Base-by-base conservation (phyloP, 768 basidiomycete species). In the Trametes cingulata region DNA sequence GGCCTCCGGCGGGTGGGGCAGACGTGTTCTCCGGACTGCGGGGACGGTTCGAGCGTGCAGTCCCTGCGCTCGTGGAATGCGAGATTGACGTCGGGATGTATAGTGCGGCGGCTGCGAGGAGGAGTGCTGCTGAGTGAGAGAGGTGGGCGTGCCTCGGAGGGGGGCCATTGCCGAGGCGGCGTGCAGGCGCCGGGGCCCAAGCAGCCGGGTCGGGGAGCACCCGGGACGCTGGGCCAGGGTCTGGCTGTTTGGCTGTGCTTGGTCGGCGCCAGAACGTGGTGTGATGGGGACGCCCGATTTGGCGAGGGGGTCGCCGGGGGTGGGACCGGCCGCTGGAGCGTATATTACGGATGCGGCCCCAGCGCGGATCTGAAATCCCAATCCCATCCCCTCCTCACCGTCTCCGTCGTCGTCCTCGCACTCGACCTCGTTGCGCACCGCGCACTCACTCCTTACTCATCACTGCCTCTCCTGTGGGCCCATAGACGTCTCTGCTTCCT, bases 271-370 rank as follows among this genome's bases (percentile, higher is more conserved):
- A 33, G 37, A 2, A 36, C n/a, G 33, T 35, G 35, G 43, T 45
- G 33, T 56, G 55, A 56, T 56, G 55, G 36, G 50, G 17, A 8
- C 7, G 24, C 55, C 55, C 37, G 55, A 56, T 56, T 40, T 25
- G 55, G 56, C 10, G n/a, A 19, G 37, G 55, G 27, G n/a, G 41
- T 43, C 41, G 52, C 52, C 41, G 52, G 52, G 47, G 56, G 46
- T 46, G 54, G 54, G 45, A 48, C 39, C 45, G 56, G 56, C 37
- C 36, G 56, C 39, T 33, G 56, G 56, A 45, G 33, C 42, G 58
- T 64, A 64, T 64, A 64, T 60, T 64, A 64, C 54, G 56, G 47
- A 57, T 57, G 56, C 56, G 56, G 53, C 27, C 57, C 37, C 57
- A 25, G 49, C 50, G 57, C 57, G 49, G 57, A 51, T 52, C 57